Evolutionary conservation across 805 yeast genomes (phyloP).

Genomic region (Blastobotrys chiropterorum): DNA sequence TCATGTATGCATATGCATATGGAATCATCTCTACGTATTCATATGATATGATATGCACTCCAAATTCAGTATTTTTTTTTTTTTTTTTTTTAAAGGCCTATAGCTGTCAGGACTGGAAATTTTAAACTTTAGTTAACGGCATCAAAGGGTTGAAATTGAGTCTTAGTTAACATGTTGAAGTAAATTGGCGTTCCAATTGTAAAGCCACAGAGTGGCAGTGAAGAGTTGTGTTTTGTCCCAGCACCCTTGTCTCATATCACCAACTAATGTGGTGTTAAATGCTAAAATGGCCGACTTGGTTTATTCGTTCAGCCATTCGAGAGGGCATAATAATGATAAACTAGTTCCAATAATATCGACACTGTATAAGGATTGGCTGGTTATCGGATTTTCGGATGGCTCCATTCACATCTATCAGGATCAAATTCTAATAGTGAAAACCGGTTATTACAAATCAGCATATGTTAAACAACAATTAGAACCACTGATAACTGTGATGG

Average conservation of each 20-base stretch:
- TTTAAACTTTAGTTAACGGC: too few species aligned
- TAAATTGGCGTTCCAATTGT: too few species aligned
- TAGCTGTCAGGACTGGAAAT: too few species aligned
- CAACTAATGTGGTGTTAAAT: background rate
- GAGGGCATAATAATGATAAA: too few species aligned
- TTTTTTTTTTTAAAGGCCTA: too few species aligned
- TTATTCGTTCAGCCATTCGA: background rate
- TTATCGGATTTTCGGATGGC: conserved; percentile 2
- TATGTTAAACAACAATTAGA: background rate
- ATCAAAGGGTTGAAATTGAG: too few species aligned
- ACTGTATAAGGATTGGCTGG: background rate
- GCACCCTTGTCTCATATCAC: background rate
- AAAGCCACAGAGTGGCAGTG: too few species aligned
- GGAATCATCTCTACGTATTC: too few species aligned
- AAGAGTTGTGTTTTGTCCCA: background rate
- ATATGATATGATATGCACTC: too few species aligned
- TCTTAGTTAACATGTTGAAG: too few species aligned
- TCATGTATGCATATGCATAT: too few species aligned
- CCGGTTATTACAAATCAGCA: background rate
- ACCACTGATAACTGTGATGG: background rate
- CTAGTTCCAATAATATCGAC: background rate
- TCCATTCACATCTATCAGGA: conserved; percentile 1
- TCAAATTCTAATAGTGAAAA: background rate
- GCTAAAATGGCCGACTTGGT: background rate
- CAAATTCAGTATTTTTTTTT: too few species aligned